Conservation (phyloP, 352 stramenopile species). For the Pythium sp. region DNA sequence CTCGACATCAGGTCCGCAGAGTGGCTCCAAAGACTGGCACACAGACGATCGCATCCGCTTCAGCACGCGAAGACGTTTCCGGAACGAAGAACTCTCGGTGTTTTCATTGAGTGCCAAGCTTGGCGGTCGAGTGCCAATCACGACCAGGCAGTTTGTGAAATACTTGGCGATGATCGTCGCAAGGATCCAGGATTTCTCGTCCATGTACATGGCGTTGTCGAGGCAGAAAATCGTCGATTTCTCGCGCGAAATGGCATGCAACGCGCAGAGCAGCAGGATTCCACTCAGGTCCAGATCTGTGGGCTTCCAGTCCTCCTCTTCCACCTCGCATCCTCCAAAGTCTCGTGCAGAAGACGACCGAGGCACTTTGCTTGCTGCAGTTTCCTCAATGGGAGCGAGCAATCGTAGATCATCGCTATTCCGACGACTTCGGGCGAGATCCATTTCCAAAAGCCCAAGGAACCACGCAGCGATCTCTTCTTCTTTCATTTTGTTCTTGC, state of each 20-base stretch:
- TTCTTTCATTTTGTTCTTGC: constrained; percentile 50
- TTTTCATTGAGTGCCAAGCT: constrained; percentile 63
- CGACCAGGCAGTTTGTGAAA: constrained; percentile 81
- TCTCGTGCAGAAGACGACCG: neutral
- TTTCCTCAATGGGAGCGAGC: constrained; percentile 16
- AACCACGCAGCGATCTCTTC: constrained; percentile 74
- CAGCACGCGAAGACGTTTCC: constrained; percentile 69
- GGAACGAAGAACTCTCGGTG: constrained; percentile 73
- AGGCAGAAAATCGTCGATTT: constrained; percentile 71
- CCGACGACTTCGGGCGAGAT: constrained; percentile 32
- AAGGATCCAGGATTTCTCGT: constrained; percentile 84
- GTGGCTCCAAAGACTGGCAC: constrained; percentile 44
- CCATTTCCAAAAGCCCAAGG: constrained; percentile 56
- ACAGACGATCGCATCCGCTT: constrained; percentile 63
- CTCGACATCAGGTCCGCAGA: constrained; percentile 56
- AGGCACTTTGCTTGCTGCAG: neutral
- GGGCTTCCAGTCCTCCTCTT: constrained; percentile 54
- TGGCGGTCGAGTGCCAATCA: constrained; percentile 68
- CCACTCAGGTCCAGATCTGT: constrained; percentile 66
- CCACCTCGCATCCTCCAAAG: constrained; percentile 5
- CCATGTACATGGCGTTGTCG: constrained; percentile 87
- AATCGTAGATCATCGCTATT: constrained; percentile 22
- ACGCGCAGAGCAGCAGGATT: constrained; percentile 70
- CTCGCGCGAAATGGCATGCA: constrained; percentile 76
- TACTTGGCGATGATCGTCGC: constrained; percentile 81